A percentile compares a stretch with the other conserved stretches of the same genome.
Evolutionary conservation across 257 asterid genomes (phyloP).

Genomic region (Craterostigma plantagineum): DNA sequence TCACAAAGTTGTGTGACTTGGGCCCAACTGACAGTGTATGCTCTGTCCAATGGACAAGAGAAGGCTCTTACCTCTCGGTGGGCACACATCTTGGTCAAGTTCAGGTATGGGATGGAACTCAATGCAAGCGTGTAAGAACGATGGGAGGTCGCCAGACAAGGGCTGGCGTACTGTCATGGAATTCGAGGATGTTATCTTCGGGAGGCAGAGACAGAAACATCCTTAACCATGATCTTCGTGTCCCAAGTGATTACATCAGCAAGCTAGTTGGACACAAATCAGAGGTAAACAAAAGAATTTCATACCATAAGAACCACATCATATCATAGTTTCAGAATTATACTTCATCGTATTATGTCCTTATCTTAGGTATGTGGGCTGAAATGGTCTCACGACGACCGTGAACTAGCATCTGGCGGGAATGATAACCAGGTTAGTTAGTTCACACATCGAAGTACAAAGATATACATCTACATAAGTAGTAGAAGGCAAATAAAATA

Average conservation of each 20-base stretch:
- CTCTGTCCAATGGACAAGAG: conserved; percentile 93
- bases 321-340: background rate
- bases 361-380: conserved; percentile 65
- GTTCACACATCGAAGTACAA: too few relatives aligned
- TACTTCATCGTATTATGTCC: background rate
- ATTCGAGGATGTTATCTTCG: conserved; percentile 70
- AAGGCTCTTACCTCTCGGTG: conserved; percentile 78
- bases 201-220: conserved; percentile 96
- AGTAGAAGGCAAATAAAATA: background rate
- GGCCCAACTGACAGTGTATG: conserved; percentile 81
- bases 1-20: conserved; percentile 79
- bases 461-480: too few relatives aligned
- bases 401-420: conserved; percentile 98
- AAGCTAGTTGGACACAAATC: conserved; percentile 87
- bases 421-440: conserved; percentile 93
- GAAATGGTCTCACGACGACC: conserved; percentile 94
- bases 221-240: conserved; percentile 88
- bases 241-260: conserved; percentile 60
- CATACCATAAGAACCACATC: background rate
- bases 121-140: conserved; percentile 79
- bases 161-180: conserved; percentile 83
- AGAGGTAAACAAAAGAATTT: conserved; percentile 40
- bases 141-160: conserved; percentile 91
- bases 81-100: conserved; percentile 88
- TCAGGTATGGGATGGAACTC: conserved; percentile 98